A percentile compares a stretch with the other conserved stretches of the same genome.
phyloP scores from a whole-genome alignment of 495 filamentous ascomycete genomes.

The Trypethelium eluteriae region DNA sequence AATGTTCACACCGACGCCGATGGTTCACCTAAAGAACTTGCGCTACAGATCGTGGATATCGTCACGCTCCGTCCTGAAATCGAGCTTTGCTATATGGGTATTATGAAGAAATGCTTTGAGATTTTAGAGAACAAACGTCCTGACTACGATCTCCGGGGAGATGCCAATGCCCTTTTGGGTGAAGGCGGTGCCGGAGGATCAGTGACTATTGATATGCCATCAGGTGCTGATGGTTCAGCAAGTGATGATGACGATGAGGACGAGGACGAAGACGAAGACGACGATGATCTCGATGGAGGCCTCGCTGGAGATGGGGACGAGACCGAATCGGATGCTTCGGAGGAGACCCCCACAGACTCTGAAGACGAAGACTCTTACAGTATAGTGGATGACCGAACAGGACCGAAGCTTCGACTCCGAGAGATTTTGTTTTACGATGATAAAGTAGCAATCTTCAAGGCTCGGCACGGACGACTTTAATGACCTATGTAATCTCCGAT shows the following conservation, averaged over 20 bases:
- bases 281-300: conserved; percentile 34
- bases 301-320: conserved; percentile 37
- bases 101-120: conserved; percentile 78
- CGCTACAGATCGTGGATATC: conserved; percentile 74
- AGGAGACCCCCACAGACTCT: conserved; percentile 41
- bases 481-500: not conserved
- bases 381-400: conserved; percentile 39
- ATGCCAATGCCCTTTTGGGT: conserved; percentile 16
- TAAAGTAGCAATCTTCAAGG: conserved; percentile 76
- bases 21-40: conserved; percentile 63
- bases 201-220: not conserved
- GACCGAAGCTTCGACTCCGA: conserved; percentile 56
- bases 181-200: not conserved
- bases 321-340: conserved; percentile 34
- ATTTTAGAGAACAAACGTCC: conserved; percentile 59
- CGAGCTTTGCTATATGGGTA: conserved; percentile 75
- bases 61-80: conserved; percentile 81
- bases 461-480: conserved; percentile 63
- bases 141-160: conserved; percentile 37
- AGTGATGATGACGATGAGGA: conserved; percentile 36
- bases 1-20: conserved; percentile 46
- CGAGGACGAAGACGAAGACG: conserved; percentile 38
- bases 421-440: conserved; percentile 90
- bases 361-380: conserved; percentile 43
- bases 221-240: conserved; percentile 24